Evolutionary conservation across 2,329 filamentous ascomycete genomes (phyloP).

Genomic region (Orbilia oligospora): DNA sequence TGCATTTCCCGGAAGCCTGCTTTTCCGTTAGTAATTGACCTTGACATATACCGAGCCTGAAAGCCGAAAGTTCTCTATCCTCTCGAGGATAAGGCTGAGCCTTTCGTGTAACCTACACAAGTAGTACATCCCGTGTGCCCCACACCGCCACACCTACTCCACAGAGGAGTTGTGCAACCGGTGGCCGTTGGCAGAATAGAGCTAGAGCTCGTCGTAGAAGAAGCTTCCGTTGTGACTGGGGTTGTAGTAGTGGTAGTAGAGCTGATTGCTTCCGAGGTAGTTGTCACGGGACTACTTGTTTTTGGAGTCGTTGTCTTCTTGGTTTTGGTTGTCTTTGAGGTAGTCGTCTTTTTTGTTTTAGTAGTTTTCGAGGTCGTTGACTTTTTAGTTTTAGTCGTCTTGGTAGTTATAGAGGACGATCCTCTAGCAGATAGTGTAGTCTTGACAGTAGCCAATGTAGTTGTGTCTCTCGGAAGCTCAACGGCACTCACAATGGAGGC

Average conservation of each 20-base stretch:
- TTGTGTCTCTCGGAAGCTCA: neutral
- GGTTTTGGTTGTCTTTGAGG: conserved; percentile 24
- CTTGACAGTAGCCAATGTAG: conserved; percentile 25
- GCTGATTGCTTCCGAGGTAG: neutral
- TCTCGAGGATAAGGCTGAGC: neutral
- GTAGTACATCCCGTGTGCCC: conserved; percentile 27
- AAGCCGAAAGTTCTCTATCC: neutral
- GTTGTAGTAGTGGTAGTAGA: conserved; percentile 19
- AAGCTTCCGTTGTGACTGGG: neutral
- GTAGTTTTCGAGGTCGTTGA: conserved; percentile 17
- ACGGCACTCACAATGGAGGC: conserved; percentile 20
- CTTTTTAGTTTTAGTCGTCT: conserved; percentile 27
- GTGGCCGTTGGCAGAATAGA: conserved; percentile 12
- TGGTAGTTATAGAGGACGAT: neutral
- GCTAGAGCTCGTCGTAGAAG: conserved; percentile 12
- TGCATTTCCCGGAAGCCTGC: conserved; percentile 12
- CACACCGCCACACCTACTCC: conserved; percentile 32
- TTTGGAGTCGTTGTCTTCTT: conserved; percentile 16
- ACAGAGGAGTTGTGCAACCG: conserved; percentile 9
- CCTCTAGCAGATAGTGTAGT: neutral
- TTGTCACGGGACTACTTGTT: neutral
- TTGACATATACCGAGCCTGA: neutral
- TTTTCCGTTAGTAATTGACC: neutral
- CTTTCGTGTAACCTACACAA: conserved; percentile 25
- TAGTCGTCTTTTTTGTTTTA: conserved; percentile 23